A percentile compares a stretch with the other conserved stretches of the same genome.
Evolutionary conservation across 495 filamentous ascomycete genomes (phyloP).

Genomic region (Penicillium ucsense): DNA sequence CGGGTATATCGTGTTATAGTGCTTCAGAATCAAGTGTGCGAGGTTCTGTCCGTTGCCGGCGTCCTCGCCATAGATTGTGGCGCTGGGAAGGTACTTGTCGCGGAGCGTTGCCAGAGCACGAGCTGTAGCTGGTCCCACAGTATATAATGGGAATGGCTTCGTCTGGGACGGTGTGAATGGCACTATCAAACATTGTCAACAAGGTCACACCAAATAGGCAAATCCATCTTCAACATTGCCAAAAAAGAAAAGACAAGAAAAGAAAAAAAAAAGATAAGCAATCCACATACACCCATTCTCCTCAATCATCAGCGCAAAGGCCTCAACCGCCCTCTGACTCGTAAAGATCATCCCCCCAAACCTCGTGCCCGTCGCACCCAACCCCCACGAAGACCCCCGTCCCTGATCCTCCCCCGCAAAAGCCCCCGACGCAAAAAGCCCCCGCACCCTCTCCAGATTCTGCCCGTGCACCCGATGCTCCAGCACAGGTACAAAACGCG

Average conservation of each 20-base stretch:
- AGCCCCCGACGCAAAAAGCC: slow-evolving; percentile 26
- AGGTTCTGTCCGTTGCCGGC: slow-evolving; percentile 75
- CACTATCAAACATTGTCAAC: slow-evolving; percentile 2
- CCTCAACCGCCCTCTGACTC: slow-evolving; percentile 87
- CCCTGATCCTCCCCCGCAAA: slow-evolving; percentile 4
- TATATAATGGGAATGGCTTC: slow-evolving; percentile 59
- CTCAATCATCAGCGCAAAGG: slow-evolving; percentile 58
- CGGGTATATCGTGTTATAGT: slow-evolving; percentile 41
- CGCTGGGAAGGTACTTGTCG: slow-evolving; percentile 26
- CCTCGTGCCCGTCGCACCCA: slow-evolving; percentile 11
- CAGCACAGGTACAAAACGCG: slow-evolving; percentile 75
- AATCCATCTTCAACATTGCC: too few relatives aligned
- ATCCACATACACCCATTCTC: slow-evolving; percentile 25
- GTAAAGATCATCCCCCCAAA: slow-evolving; percentile 91
- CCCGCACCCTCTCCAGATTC: slow-evolving; percentile 36
- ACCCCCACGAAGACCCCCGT: background rate
- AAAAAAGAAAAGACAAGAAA: too few relatives aligned
- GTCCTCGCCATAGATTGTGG: slow-evolving; percentile 61
- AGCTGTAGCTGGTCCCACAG: slow-evolving; percentile 85
- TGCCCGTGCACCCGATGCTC: slow-evolving; percentile 52
- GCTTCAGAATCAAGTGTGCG: slow-evolving; percentile 62
- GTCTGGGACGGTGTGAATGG: slow-evolving; percentile 19
- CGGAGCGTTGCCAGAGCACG: slow-evolving; percentile 55
- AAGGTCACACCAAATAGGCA: too few relatives aligned
- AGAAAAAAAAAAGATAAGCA: too few relatives aligned